Evolutionary conservation across 306 rosid genomes (phyloP).

Genomic region (Dalbergia cochinchinensis): DNA sequence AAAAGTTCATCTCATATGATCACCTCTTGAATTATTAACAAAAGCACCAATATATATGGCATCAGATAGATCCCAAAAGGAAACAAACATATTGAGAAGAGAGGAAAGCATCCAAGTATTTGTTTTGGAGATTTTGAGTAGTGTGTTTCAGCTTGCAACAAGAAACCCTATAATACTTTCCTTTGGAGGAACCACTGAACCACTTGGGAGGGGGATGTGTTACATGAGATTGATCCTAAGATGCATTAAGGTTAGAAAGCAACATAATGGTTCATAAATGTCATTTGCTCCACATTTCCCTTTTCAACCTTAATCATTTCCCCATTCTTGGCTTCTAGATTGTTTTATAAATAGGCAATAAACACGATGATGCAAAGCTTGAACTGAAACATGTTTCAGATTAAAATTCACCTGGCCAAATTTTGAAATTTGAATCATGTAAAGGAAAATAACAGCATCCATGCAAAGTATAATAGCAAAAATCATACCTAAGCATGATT

Average conservation of each 20-base stretch:
- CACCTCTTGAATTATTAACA: conserved; percentile 22
- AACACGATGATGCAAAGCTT: not conserved
- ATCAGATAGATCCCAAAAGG: not conserved
- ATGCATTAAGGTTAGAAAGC: conserved; percentile 2
- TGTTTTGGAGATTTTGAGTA: not conserved
- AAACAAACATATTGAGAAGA: not conserved
- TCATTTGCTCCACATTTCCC: not conserved
- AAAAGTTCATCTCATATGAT: conserved; percentile 22
- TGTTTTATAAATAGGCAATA: conserved; percentile 7
- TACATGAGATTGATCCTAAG: not conserved
- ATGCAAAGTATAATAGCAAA: no score
- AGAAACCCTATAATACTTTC: conserved; percentile 18
- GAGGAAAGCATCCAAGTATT: not conserved
- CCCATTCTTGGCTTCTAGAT: not conserved
- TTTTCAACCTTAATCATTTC: not conserved
- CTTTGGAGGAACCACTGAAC: conserved; percentile 13
- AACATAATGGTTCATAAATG: not conserved
- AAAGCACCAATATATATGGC: conserved; percentile 18
- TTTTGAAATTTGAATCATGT: no score
- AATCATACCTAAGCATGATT: no score
- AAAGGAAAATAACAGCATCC: no score
- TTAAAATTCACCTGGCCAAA: no score
- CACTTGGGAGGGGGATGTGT: not conserved
- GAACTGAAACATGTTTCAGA: not conserved
- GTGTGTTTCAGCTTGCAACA: conserved; percentile 14